These are phyloP conservation scores for Penicillium soppii DNA, from an alignment of 495 filamentous ascomycete genomes.

Conservation along the genomic window DNA sequence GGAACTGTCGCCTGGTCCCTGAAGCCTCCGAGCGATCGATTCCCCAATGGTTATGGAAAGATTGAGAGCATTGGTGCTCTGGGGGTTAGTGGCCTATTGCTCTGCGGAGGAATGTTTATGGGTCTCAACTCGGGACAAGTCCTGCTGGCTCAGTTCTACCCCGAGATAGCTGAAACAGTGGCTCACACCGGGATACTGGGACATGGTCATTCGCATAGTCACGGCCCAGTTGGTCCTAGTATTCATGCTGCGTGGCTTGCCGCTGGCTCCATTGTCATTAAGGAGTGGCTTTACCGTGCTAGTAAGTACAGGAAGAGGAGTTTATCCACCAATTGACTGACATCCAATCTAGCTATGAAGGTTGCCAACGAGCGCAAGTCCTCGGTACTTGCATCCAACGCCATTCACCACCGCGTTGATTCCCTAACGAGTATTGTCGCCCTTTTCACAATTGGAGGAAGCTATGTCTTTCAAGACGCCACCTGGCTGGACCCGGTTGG, in stretches of 20 bases:
- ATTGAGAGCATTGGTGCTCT: slow-evolving; percentile 93
- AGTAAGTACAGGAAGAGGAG: slow-evolving; percentile 61
- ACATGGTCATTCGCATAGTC: slow-evolving; percentile 62
- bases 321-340: slow-evolving; percentile 11
- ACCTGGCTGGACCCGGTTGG: slow-evolving; percentile 95
- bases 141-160: slow-evolving; percentile 76
- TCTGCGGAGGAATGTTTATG: slow-evolving; percentile 88
- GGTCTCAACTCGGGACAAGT: slow-evolving; percentile 73
- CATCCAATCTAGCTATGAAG: slow-evolving; percentile 77
- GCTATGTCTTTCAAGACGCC: slow-evolving; percentile 80
- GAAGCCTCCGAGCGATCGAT: slow-evolving; percentile 73
- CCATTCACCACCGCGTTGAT: slow-evolving; percentile 93
- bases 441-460: slow-evolving; percentile 79
- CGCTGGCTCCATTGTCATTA: slow-evolving; percentile 83
- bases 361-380: slow-evolving; percentile 92
- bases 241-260: slow-evolving; percentile 95
- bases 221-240: slow-evolving; percentile 67
- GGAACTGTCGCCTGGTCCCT: slow-evolving; percentile 91
- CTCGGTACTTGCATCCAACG: slow-evolving; percentile 94
- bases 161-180: slow-evolving; percentile 64
- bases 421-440: slow-evolving; percentile 93
- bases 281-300: slow-evolving; percentile 95
- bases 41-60: slow-evolving; percentile 92
- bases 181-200: slow-evolving; percentile 53
- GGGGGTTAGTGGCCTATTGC: slow-evolving; percentile 85